Base-by-base conservation (phyloP, 2,329 filamentous ascomycete species). In the Aspergillus sp. region DNA sequence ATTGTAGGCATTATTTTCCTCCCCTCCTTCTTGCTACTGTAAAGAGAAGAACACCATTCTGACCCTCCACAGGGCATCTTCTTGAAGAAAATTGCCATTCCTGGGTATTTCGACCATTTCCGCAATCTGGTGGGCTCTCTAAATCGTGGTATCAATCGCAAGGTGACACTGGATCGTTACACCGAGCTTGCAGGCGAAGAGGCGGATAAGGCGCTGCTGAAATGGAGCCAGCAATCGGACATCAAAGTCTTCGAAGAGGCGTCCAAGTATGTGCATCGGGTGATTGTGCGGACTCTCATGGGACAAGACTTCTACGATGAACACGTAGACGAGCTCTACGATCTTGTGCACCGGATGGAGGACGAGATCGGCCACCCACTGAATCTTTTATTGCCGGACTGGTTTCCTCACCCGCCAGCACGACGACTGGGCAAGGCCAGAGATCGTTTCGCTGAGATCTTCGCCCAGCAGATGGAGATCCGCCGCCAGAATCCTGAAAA, bases 241-340 rank as follows among this genome's bases (percentile, higher is more conserved):
- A 19, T 57, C 17, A 36, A 50, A 30, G 15, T 57, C 6, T 57
- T 57, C 32, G 55, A 57, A 5, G 43, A 57, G 12, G 28, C 48
- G 5, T 49, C 55, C 19, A 38, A 48, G n/a, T 41, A 48, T 45
- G 55, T 57, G n/a, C 55, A 57, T 19, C 41, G 43, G 3, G 43
- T 57, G 41, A 57, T 57, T 17, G 55, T 57, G n/a, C 55, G 55
- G 17, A 48, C 41, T 15, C 28, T 57, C 19, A 57, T 57, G 55
- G 55, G 55, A 12, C 28, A 43, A 9, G 55, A 57, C 21, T 57
- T 57, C 3, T 57, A 57, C 55, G 55, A 57, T 10, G 13, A 57
- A 28, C 55, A 57, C 9, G 32, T 57, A 13, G 32, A 17, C 19
- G 55, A 57, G 19, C 55, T 57, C 12, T 57, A 47, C 21, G 43